These are phyloP conservation scores for Colletotrichum sp. DNA, from an alignment of 2,329 filamentous ascomycete species.

Conservation along the genomic window DNA sequence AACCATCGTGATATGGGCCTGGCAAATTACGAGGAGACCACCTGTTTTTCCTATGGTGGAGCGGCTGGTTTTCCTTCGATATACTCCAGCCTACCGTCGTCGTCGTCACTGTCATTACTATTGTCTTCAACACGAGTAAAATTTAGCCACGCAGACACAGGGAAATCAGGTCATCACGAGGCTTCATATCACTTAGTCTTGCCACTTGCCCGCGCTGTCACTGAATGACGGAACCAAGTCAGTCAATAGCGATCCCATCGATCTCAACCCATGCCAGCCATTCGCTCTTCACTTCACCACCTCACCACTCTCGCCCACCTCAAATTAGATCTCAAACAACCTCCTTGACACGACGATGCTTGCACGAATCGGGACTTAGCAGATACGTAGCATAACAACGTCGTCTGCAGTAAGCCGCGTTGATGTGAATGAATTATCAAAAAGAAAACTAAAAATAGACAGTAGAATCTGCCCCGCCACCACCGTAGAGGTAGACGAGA, in stretches of 20 bases:
- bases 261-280: background rate
- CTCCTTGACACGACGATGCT: background rate
- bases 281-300: background rate
- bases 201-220: background rate
- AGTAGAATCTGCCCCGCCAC: background rate
- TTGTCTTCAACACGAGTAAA: background rate
- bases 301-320: background rate
- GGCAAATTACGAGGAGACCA: background rate
- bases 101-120: background rate
- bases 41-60: background rate
- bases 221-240: fast-evolving
- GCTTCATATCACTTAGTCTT: background rate
- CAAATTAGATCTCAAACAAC: background rate
- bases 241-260: background rate
- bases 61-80: background rate
- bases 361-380: background rate
- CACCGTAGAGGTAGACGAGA: background rate
- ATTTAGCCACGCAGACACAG: background rate
- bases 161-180: background rate
- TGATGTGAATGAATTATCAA: background rate
- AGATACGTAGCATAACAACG: background rate
- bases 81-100: background rate
- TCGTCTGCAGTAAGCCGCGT: background rate
- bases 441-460: background rate
- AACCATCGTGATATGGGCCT: background rate